Conservation (phyloP, 768 basidiomycete species). For the Naganishia vaughanmartiniae region DNA sequence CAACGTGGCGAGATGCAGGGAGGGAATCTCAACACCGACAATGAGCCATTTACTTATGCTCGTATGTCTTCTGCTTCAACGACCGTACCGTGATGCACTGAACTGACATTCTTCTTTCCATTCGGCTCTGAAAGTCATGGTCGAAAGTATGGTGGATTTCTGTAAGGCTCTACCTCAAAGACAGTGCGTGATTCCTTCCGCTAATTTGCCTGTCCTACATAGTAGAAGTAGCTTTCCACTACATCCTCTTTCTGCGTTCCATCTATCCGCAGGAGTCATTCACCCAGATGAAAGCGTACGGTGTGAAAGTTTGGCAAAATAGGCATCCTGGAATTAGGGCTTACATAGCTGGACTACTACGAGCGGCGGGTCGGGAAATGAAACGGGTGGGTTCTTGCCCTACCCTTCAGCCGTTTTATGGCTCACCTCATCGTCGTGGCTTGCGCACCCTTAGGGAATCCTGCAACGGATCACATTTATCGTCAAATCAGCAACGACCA, state of each 20-base stretch:
- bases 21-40: not conserved
- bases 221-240: constrained; percentile 95
- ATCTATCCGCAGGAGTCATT: constrained; percentile 88
- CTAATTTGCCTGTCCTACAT: not conserved
- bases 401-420: not conserved
- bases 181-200: not conserved
- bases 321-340: constrained; percentile 82
- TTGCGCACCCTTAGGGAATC: constrained; percentile 57
- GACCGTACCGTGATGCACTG: not conserved
- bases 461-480: constrained; percentile 77
- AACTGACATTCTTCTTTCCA: not conserved
- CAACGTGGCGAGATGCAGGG: not conserved
- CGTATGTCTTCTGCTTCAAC: not conserved
- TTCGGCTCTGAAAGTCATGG: not conserved
- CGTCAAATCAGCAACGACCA: constrained; percentile 70
- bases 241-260: constrained; percentile 83
- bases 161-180: not conserved
- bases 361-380: constrained; percentile 76
- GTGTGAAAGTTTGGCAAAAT: constrained; percentile 86
- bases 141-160: constrained; percentile 14
- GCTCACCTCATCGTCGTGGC: not conserved
- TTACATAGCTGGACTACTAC: constrained; percentile 83
- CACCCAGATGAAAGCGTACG: constrained; percentile 80
- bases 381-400: constrained; percentile 55
- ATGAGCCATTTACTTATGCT: constrained; percentile 17